A percentile compares a stretch with the other conserved stretches of the same genome.
Conservation (phyloP, 78 protist genomes). For the Dictyostelium intermedium region DNA sequence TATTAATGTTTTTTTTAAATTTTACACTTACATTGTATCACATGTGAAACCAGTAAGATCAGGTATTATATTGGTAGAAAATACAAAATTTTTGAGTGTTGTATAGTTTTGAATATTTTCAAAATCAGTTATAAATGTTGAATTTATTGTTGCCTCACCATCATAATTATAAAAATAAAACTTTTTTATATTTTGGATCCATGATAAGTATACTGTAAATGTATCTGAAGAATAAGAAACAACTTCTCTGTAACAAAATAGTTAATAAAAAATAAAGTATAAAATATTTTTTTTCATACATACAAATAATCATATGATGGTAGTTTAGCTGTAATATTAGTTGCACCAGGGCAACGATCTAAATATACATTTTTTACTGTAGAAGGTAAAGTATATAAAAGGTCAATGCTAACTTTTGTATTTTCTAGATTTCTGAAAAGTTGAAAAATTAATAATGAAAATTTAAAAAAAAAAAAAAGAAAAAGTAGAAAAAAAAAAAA, state of each 20-base stretch:
- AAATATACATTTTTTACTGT: neutral
- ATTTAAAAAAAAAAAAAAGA: too few species aligned
- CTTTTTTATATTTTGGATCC: neutral
- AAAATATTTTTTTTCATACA: too few species aligned
- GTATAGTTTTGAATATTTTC: neutral
- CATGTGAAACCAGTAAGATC: neutral
- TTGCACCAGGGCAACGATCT: neutral
- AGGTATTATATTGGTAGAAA: neutral
- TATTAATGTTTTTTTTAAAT: neutral
- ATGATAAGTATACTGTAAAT: neutral
- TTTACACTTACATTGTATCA: neutral
- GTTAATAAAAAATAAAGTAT: too few species aligned
- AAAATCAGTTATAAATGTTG: neutral
- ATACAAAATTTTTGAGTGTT: neutral
- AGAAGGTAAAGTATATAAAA: neutral
- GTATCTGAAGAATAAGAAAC: neutral
- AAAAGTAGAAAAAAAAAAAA: too few species aligned
- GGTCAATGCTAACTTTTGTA: neutral
- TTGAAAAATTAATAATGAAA: too few species aligned
- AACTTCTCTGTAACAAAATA: neutral
- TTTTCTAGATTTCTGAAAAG: neutral
- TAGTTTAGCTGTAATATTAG: neutral
- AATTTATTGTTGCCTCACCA: too few species aligned
- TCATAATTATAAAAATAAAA: neutral
- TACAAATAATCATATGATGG: neutral